Conservation (phyloP, 371 early-diverging fungal genomes). For the Apophysomyces sp. region DNA sequence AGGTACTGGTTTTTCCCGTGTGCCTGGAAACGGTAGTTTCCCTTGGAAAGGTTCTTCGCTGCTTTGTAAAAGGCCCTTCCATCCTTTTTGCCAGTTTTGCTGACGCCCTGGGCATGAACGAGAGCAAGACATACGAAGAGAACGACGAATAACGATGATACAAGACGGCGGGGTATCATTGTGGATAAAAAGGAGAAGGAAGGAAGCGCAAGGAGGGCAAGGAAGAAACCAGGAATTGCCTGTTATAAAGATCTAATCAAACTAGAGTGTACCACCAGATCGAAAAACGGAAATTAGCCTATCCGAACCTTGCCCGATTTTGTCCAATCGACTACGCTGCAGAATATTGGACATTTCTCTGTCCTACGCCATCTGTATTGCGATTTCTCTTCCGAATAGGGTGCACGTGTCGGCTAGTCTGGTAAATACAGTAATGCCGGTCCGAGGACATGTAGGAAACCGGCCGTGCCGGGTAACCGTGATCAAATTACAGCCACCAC, state of each 20-base stretch:
- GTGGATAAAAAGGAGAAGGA: neutral
- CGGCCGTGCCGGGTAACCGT: neutral
- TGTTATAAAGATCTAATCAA: neutral
- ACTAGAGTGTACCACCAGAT: constrained; percentile 5
- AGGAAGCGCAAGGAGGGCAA: constrained; percentile 6
- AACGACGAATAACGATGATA: neutral
- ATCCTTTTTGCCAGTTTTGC: constrained; percentile 27
- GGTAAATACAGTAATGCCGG: neutral
- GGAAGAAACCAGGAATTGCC: constrained; percentile 1
- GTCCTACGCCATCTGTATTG: neutral
- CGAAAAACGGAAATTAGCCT: constrained; percentile 6
- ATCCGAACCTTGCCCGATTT: neutral
- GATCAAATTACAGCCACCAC: neutral
- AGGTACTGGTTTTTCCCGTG: constrained; percentile 11
- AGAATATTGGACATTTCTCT: constrained; percentile 2
- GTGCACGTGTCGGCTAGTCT: neutral
- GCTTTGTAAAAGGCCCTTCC: constrained; percentile 20
- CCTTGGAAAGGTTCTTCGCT: constrained; percentile 13
- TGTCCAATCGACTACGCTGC: neutral
- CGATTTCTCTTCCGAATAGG: neutral
- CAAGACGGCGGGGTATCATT: constrained; percentile 7
- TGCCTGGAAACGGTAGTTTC: constrained; percentile 19
- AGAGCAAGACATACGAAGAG: constrained; percentile 3
- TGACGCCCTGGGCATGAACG: constrained; percentile 25
- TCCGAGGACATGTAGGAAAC: neutral